Conservation (phyloP, 169 alveolate species). For the Theileria luwenshuni region DNA sequence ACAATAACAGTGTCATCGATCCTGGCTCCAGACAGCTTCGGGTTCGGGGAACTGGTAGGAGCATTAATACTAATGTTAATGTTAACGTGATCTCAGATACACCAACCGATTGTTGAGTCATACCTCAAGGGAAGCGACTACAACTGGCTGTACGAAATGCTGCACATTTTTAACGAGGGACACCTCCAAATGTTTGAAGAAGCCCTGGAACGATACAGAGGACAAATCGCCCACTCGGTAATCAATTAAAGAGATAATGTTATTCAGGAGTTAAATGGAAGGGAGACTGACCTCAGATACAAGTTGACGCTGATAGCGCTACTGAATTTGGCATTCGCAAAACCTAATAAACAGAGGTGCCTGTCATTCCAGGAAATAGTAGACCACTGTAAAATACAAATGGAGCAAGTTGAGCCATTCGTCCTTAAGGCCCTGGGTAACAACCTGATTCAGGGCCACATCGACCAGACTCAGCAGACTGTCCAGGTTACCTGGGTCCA, state of each 20-base stretch:
- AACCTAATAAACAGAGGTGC: slow-evolving; percentile 73
- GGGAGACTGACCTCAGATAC: slow-evolving; percentile 59
- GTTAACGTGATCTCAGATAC: slow-evolving; percentile 19
- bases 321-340: slow-evolving; percentile 77
- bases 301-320: slow-evolving; percentile 75
- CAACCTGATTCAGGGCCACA: slow-evolving; percentile 71
- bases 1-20: slow-evolving; percentile 50
- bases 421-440: slow-evolving; percentile 74
- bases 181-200: slow-evolving; percentile 57
- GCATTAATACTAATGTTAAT: too few relatives aligned
- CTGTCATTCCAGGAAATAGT: slow-evolving; percentile 74
- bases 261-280: slow-evolving; percentile 56
- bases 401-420: slow-evolving; percentile 74
- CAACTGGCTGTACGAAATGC: slow-evolving; percentile 64
- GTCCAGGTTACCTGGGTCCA: slow-evolving; percentile 79
- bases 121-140: slow-evolving; percentile 55
- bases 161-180: slow-evolving; percentile 63
- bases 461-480: slow-evolving; percentile 70
- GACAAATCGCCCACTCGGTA: slow-evolving; percentile 34
- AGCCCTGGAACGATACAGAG: slow-evolving; percentile 47
- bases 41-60: slow-evolving; percentile 62
- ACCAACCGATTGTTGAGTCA: slow-evolving; percentile 54
- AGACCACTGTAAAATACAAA: slow-evolving; percentile 69
- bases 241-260: not conserved
- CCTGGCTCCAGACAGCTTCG: slow-evolving; percentile 61